Evolutionary conservation across 345 rosid genomes (phyloP).

Genomic region (Streptanthus diversifolius): DNA sequence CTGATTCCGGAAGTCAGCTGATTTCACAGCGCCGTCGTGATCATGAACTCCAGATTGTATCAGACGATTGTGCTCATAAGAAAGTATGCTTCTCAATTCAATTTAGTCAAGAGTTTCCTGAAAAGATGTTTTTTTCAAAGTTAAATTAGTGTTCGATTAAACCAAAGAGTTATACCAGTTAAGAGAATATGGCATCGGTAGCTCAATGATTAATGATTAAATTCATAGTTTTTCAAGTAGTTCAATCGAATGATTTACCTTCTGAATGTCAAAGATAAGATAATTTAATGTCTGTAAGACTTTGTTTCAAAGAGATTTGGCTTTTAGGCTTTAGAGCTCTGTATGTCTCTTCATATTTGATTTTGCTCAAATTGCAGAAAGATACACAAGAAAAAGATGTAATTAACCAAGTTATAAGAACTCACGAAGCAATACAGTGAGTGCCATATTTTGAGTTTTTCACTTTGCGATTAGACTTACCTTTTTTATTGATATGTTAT

Average conservation of each 20-base stretch:
- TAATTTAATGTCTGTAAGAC: background rate
- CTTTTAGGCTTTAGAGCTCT: background rate
- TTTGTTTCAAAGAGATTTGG: conserved; percentile 5
- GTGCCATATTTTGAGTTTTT: conserved; percentile 23
- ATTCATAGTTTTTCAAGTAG: background rate
- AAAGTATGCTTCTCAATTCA: conserved; percentile 43
- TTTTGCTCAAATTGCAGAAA: conserved; percentile 18
- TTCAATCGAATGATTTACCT: background rate
- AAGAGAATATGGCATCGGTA: background rate
- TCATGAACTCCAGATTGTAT: conserved; percentile 55
- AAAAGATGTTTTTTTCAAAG: background rate
- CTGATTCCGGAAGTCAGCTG: conserved; percentile 51
- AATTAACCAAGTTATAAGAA: conserved; percentile 59
- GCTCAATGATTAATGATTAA: background rate
- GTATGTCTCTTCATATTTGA: background rate
- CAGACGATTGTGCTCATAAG: conserved; percentile 50
- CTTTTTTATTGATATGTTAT: background rate
- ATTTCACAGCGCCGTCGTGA: conserved; percentile 50
- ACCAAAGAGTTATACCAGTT: background rate
- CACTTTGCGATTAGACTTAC: background rate
- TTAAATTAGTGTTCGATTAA: background rate
- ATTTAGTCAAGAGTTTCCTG: background rate
- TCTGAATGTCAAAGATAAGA: background rate
- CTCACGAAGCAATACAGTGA: conserved; percentile 84
- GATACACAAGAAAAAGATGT: conserved; percentile 46